Conservation (phyloP, 768 basidiomycete species). For the Leucocoprinus leucothites region DNA sequence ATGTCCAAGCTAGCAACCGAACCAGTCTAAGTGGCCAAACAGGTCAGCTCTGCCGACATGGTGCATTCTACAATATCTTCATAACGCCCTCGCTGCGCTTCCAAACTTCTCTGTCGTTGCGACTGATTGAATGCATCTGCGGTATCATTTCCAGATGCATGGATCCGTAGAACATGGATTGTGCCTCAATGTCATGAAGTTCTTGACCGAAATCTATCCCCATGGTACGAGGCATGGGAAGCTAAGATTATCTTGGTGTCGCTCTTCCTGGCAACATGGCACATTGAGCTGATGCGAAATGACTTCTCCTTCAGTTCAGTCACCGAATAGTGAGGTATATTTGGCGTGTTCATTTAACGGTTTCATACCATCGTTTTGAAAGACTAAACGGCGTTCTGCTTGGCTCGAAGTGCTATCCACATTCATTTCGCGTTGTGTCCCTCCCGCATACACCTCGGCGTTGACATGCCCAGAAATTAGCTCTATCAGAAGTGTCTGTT, state of each 20-base stretch:
- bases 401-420: not conserved
- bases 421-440: not conserved
- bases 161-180: not conserved
- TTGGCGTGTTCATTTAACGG: not conserved
- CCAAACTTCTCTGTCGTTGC: not conserved
- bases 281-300: not conserved
- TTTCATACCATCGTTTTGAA: constrained; percentile 6
- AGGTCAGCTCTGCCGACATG: too few relatives aligned
- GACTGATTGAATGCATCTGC: not conserved
- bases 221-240: not conserved
- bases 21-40: not conserved
- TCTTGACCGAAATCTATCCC: not conserved
- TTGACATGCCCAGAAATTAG: too few relatives aligned
- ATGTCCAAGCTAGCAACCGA: not conserved
- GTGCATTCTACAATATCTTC: too few relatives aligned
- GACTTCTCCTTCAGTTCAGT: not conserved
- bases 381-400: not conserved
- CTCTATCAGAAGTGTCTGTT: too few relatives aligned
- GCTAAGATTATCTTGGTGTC: not conserved
- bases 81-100: not conserved
- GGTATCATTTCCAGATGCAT: not conserved
- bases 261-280: not conserved
- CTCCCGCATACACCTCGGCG: too few relatives aligned
- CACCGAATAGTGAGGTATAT: not conserved
- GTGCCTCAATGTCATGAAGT: not conserved